Percentiles rank a stretch among this genome's conserved stretches.
Evolutionary conservation across 768 basidiomycete species (phyloP).

Genomic region (Rhodocollybia butyracea): DNA sequence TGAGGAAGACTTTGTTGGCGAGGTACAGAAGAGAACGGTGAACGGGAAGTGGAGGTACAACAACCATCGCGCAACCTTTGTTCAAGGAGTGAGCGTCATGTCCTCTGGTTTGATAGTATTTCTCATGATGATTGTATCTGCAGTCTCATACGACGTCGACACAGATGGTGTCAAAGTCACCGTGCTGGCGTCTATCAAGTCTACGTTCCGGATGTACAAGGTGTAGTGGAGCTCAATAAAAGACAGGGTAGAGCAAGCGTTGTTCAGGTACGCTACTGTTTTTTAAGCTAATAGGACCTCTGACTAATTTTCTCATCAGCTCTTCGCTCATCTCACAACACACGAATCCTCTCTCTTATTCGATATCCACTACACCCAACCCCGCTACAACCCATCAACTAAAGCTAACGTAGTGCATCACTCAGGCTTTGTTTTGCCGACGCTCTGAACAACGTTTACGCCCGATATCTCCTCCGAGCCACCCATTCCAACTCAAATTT

Average conservation of each 20-base stretch:
- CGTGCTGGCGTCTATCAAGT: constrained; percentile 87
- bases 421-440: constrained; percentile 68
- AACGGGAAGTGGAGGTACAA: constrained; percentile 35
- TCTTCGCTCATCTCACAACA: constrained; percentile 86
- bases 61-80: constrained; percentile 23
- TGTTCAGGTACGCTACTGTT: constrained; percentile 77
- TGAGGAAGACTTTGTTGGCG: not conserved
- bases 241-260: constrained; percentile 67
- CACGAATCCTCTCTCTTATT: constrained; percentile 78
- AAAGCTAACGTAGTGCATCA: constrained; percentile 85
- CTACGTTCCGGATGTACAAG: constrained; percentile 80
- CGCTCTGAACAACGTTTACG: constrained; percentile 77
- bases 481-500: constrained; percentile 72
- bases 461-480: constrained; percentile 93
- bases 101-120: not conserved
- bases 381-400: constrained; percentile 40
- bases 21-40: constrained; percentile 15
- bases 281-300: constrained; percentile 7
- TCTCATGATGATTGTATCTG: not conserved
- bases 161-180: constrained; percentile 92
- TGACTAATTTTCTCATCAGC: constrained; percentile 35
- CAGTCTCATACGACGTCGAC: constrained; percentile 92
- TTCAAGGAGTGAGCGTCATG: constrained; percentile 21
- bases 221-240: constrained; percentile 85
- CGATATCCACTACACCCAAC: constrained; percentile 45